A percentile compares a stretch with the other conserved stretches of the same genome.
Evolutionary conservation across 192 early-diverging fungal genomes (phyloP).

Genomic region (Chytriomyces sp.): DNA sequence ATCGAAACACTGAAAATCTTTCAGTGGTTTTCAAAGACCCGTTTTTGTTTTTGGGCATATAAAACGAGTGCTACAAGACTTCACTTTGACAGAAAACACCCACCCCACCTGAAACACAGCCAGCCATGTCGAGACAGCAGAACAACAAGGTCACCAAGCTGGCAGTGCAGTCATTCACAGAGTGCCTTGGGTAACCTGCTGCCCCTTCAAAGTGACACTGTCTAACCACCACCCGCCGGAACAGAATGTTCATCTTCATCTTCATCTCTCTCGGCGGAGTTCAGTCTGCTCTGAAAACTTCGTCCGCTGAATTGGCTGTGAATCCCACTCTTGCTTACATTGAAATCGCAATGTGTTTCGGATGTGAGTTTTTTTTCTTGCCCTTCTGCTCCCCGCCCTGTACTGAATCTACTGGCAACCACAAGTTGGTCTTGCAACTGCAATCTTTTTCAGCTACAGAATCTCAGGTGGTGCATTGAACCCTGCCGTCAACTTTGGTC

Average conservation of each 20-base stretch:
- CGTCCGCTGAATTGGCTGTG: background rate
- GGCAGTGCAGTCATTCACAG: conserved; percentile 21
- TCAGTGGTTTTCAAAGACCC: too few species aligned
- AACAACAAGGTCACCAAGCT: conserved; percentile 8
- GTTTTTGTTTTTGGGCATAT: too few species aligned
- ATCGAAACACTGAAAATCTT: too few species aligned
- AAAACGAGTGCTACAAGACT: too few species aligned
- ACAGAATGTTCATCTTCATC: conserved; percentile 41
- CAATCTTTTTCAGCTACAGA: conserved; percentile 51
- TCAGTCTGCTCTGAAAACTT: conserved; percentile 25
- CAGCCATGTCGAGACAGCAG: background rate
- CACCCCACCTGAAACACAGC: background rate
- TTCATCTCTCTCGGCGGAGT: conserved; percentile 37
- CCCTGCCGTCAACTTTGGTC: conserved; percentile 63
- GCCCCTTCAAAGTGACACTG: background rate
- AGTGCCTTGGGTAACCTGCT: conserved; percentile 9
- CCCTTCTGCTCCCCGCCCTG: background rate
- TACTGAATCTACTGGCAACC: background rate
- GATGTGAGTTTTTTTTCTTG: conserved; percentile 15
- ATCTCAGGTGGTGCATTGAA: conserved; percentile 68
- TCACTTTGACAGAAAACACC: too few species aligned
- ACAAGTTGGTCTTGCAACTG: conserved; percentile 50
- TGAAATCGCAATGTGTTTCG: conserved; percentile 28
- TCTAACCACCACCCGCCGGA: background rate
- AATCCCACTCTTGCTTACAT: conserved; percentile 24